Base-by-base conservation (phyloP, 805 yeast species). In the Candida ipomoeae region DNA sequence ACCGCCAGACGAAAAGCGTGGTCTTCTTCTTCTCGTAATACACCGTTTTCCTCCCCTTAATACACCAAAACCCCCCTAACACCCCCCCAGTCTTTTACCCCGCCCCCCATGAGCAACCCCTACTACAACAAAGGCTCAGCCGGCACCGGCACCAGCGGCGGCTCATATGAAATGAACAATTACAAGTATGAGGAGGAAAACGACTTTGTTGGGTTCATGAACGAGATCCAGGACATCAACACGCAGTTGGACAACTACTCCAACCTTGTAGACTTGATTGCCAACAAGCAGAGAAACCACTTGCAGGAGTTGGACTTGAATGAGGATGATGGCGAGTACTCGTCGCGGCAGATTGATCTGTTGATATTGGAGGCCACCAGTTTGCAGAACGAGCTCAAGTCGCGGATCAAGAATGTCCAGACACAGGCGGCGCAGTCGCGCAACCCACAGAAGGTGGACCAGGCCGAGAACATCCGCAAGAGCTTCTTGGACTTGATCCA, bases 401-500 rank as follows among this genome's bases (percentile, higher is more conserved):
- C 75, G 53, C 80, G 89, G 63, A 85, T 94, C 67, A 88, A 89
- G 68, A 73, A 78, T 54, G 84, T 88, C 48, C 96, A 89, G 69
- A 79, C 83, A 55, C 76, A 77, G 47, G 85, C 88, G 37, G 80
- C 80, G 43, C 78, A 76, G 46, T 61, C 67, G 48, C 61, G 62
- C 40, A 96, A 90, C 72, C 73, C 81, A 42, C 87, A 94, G 62
- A 89, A 89, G 69, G 82, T 83, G 63, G 88, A 87, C 54, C 98
- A 94, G 74, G 95, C 96, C 40, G 96, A 91, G 67, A 86, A 86
- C 63, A 79, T 86, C 49, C 87, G 95, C 75, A 84, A 83, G 63
- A 83, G 86, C 65, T 94, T 94, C 67, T 81, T 91, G 78, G 82
- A 83, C 56, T 79, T 86, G 51, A 92, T 94, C 64, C 94, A 89